Percentiles rank a stretch among this genome's conserved stretches.
Evolutionary conservation across 768 basidiomycete genomes (phyloP).

Genomic region (Bullera alba): DNA sequence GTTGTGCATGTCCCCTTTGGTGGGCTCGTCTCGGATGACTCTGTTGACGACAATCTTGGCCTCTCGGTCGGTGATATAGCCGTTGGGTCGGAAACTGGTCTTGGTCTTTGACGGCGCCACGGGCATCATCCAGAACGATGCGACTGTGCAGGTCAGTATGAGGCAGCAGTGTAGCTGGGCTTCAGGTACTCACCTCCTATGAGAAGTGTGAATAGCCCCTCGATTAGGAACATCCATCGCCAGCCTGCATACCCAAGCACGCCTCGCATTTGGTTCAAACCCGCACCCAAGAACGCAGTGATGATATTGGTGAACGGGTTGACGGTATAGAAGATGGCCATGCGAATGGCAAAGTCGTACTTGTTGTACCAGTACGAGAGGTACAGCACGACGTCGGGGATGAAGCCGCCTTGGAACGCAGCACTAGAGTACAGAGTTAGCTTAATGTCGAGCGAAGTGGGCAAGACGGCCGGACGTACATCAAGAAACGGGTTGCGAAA

Average conservation of each 20-base stretch:
- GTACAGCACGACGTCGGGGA: conserved; percentile 59
- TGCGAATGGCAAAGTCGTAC: conserved; percentile 55
- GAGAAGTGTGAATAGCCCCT: conserved; percentile 40
- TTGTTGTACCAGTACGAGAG: conserved; percentile 62
- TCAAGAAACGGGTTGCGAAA: conserved; percentile 51
- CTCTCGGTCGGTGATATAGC: conserved; percentile 43
- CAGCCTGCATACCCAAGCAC: conserved; percentile 51
- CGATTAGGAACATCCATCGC: conserved; percentile 56
- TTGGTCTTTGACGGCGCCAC: conserved; percentile 37
- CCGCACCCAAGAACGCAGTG: conserved; percentile 60
- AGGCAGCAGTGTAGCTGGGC: conserved; percentile 4
- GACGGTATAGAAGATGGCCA: conserved; percentile 63
- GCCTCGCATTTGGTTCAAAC: conserved; percentile 56
- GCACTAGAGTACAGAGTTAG: conserved; percentile 43
- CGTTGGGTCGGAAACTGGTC: conserved; percentile 34
- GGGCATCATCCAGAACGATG: conserved; percentile 44
- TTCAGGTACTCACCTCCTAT: conserved; percentile 1
- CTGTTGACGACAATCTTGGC: conserved; percentile 45
- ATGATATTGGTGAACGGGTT: conserved; percentile 41
- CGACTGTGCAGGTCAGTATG: conserved; percentile 37
- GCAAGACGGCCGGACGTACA: conserved; percentile 5
- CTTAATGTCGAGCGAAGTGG: background rate
- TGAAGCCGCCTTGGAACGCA: conserved; percentile 56
- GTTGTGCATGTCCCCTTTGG: conserved; percentile 29
- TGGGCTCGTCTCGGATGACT: conserved; percentile 21